These are phyloP conservation scores for Trifolium repens DNA, from an alignment of 306 rosid genomes.

Conservation along the genomic window DNA sequence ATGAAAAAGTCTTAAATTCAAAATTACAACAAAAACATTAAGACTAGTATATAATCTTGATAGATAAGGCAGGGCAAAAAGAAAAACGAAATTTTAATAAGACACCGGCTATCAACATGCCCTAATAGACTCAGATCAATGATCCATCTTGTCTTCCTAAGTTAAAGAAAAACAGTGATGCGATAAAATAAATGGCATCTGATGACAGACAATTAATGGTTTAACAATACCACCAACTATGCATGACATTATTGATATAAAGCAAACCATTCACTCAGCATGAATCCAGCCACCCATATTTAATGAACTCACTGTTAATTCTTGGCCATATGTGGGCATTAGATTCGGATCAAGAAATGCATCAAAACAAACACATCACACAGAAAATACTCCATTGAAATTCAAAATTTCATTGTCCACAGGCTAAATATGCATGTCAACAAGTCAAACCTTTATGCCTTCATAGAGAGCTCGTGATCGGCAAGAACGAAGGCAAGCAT, in stretches of 20 bases:
- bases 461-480: slow-evolving; percentile 98
- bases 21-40: slow-evolving; percentile 24
- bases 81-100: slow-evolving; percentile 12
- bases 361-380: slow-evolving; percentile 32
- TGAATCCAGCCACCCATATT: slow-evolving; percentile 13
- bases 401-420: slow-evolving; percentile 21
- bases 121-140: background rate
- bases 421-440: slow-evolving; percentile 24
- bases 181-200: slow-evolving; percentile 25
- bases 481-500: slow-evolving; percentile 92
- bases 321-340: slow-evolving; percentile 33
- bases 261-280: slow-evolving; percentile 8
- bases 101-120: slow-evolving; percentile 24
- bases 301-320: background rate
- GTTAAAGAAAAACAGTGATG: slow-evolving; percentile 11
- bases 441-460: slow-evolving; percentile 87
- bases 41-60: slow-evolving; percentile 5
- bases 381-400: slow-evolving; percentile 10
- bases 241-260: slow-evolving; percentile 6
- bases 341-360: slow-evolving; percentile 1
- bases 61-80: slow-evolving; percentile 16
- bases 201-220: background rate
- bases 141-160: background rate
- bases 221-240: background rate
- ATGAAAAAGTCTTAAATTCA: slow-evolving; percentile 6